Evolutionary conservation across 495 filamentous ascomycete genomes (phyloP).

Genomic region (Trichoderma asperelloides): DNA sequence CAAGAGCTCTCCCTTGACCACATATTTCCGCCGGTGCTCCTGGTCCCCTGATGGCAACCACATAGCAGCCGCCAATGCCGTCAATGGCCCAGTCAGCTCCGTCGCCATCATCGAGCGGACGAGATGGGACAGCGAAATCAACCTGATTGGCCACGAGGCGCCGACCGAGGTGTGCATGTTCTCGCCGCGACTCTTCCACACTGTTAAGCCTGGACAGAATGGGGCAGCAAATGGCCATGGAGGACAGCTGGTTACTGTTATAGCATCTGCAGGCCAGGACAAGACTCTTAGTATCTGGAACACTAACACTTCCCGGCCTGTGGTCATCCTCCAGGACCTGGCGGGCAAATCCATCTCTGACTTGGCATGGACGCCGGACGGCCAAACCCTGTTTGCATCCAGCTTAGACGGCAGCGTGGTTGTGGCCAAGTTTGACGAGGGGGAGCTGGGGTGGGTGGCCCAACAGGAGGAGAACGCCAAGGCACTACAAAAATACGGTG

Average conservation of each 20-base stretch:
- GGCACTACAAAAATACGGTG: slow-evolving; percentile 84
- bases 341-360: slow-evolving; percentile 86
- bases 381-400: slow-evolving; percentile 73
- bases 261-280: slow-evolving; percentile 93
- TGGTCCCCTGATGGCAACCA: slow-evolving; percentile 97
- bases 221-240: slow-evolving; percentile 23
- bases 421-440: slow-evolving; percentile 44
- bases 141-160: slow-evolving; percentile 92
- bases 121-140: slow-evolving; percentile 92
- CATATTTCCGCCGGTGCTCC: slow-evolving; percentile 92
- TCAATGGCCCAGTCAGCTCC: slow-evolving; percentile 93
- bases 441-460: slow-evolving; percentile 46
- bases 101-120: slow-evolving; percentile 92
- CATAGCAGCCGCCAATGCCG: slow-evolving; percentile 92
- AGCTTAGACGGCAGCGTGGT: slow-evolving; percentile 84
- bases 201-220: slow-evolving; percentile 49
- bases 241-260: slow-evolving; percentile 69
- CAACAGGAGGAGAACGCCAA: slow-evolving; percentile 81
- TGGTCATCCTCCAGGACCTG: slow-evolving; percentile 81
- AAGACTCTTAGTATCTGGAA: slow-evolving; percentile 96
- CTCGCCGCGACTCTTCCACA: slow-evolving; percentile 77
- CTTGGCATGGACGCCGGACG: slow-evolving; percentile 90
- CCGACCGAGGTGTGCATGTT: slow-evolving; percentile 97
- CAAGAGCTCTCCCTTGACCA: slow-evolving; percentile 78
- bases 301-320: slow-evolving; percentile 81